A percentile compares a stretch with the other conserved stretches of the same genome.
Evolutionary conservation across 2,329 filamentous ascomycete genomes (phyloP).

Genomic region (Diplodia scrobiculata): DNA sequence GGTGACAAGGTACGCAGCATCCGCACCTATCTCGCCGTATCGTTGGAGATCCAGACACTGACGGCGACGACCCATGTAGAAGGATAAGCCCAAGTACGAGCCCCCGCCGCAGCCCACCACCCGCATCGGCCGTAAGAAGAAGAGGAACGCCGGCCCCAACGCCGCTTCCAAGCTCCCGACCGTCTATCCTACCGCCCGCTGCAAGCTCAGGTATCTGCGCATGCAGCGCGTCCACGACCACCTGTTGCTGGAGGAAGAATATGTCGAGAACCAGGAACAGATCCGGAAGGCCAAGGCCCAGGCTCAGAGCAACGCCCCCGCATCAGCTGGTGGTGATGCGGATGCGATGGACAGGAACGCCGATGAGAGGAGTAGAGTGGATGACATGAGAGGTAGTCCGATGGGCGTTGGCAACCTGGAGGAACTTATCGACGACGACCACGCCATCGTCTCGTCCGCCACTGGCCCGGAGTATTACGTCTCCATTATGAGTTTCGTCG

Average conservation of each 20-base stretch:
- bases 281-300: constrained; percentile 89
- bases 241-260: constrained; percentile 93
- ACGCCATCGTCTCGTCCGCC: constrained; percentile 96
- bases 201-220: constrained; percentile 92
- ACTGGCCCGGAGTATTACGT: constrained; percentile 99
- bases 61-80: constrained; percentile 57
- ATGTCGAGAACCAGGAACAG: constrained; percentile 97
- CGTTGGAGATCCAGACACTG: constrained; percentile 1
- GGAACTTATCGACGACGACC: constrained; percentile 98
- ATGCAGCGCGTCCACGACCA: constrained; percentile 99
- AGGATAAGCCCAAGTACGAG: constrained; percentile 99
- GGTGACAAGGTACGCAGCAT: constrained; percentile 52
- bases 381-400: constrained; percentile 97
- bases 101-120: constrained; percentile 95
- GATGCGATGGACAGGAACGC: constrained; percentile 86
- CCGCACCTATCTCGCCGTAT: neutral
- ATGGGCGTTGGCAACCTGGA: constrained; percentile 98
- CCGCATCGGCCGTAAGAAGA: constrained; percentile 97
- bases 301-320: constrained; percentile 61
- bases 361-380: constrained; percentile 90
- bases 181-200: constrained; percentile 92
- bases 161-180: constrained; percentile 92
- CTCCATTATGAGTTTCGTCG: constrained; percentile 99
- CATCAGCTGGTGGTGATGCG: constrained; percentile 62
- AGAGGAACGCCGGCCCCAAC: constrained; percentile 88